phyloP scores from a whole-genome alignment of 1,284 basidiomycete species.

The Clitocybe nebularis region DNA sequence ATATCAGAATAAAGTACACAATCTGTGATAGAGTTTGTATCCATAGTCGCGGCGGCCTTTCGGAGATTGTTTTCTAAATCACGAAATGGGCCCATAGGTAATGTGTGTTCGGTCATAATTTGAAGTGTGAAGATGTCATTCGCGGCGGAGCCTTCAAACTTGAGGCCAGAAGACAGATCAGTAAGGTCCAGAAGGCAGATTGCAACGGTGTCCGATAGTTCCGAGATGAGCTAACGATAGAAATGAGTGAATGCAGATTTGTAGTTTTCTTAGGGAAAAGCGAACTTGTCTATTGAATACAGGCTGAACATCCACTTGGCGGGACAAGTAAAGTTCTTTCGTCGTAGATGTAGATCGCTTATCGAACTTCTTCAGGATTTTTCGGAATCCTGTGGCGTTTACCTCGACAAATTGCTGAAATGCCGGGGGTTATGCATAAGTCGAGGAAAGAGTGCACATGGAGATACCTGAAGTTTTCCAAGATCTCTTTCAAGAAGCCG shows the following conservation, averaged over 20 bases:
- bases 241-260: slow-evolving; percentile 6
- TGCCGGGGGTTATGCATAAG: slow-evolving; percentile 20
- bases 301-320: slow-evolving; percentile 98
- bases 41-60: slow-evolving; percentile 64
- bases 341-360: slow-evolving; percentile 93
- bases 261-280: slow-evolving; percentile 8
- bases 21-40: slow-evolving; percentile 60
- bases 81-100: slow-evolving; percentile 69
- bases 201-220: slow-evolving; percentile 92
- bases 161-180: slow-evolving; percentile 73
- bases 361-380: slow-evolving; percentile 99
- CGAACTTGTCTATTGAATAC: slow-evolving; percentile 93
- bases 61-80: slow-evolving; percentile 86
- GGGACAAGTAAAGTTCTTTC: slow-evolving; percentile 93
- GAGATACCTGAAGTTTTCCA: slow-evolving; percentile 85
- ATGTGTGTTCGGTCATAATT: slow-evolving; percentile 60
- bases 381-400: slow-evolving; percentile 96
- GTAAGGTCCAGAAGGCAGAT: slow-evolving; percentile 92
- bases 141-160: slow-evolving; percentile 59
- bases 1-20: slow-evolving; percentile 72
- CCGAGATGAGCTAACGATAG: slow-evolving; percentile 76
- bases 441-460: slow-evolving; percentile 15
- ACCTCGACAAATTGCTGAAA: slow-evolving; percentile 94
- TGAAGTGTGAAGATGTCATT: slow-evolving; percentile 70
- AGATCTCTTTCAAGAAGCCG: slow-evolving; percentile 92